Conservation (phyloP, 2,329 filamentous ascomycete genomes). For the Escovopsis weberi region DNA sequence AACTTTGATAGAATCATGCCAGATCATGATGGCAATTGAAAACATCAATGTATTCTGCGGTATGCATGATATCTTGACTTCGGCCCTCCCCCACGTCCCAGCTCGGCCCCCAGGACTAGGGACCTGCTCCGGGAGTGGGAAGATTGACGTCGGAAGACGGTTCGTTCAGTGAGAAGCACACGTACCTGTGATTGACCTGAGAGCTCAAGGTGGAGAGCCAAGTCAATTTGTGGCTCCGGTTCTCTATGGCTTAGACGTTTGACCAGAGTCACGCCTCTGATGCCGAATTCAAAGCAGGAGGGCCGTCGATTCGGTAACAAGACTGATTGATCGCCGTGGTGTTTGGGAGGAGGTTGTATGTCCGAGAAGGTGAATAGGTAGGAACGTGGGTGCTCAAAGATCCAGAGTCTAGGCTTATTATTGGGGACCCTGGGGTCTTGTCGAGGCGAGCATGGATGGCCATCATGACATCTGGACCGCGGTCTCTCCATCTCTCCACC, state of each 20-base stretch:
- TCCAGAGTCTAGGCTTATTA: not conserved
- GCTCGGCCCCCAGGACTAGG: constrained; percentile 4
- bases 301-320: too few species aligned
- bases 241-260: too few species aligned
- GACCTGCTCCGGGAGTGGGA: not conserved
- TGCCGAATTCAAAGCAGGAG: too few species aligned
- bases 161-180: not conserved
- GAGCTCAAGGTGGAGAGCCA: too few species aligned
- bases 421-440: constrained; percentile 2
- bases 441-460: constrained; percentile 6
- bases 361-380: not conserved
- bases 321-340: too few species aligned
- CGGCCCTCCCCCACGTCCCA: constrained; percentile 5
- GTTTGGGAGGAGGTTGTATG: too few species aligned
- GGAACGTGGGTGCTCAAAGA: constrained; percentile 7
- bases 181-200: not conserved
- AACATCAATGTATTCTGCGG: too few species aligned
- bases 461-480: constrained; percentile 6
- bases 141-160: too few species aligned
- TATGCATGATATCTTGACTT: not conserved
- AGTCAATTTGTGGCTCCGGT: too few species aligned
- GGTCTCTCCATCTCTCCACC: constrained; percentile 4
- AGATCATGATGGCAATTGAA: constrained; percentile 4
- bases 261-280: too few species aligned
- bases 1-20: constrained; percentile 4